Evolutionary conservation across 495 filamentous ascomycete genomes (phyloP).

Genomic region (Neurospora tetrasperma): DNA sequence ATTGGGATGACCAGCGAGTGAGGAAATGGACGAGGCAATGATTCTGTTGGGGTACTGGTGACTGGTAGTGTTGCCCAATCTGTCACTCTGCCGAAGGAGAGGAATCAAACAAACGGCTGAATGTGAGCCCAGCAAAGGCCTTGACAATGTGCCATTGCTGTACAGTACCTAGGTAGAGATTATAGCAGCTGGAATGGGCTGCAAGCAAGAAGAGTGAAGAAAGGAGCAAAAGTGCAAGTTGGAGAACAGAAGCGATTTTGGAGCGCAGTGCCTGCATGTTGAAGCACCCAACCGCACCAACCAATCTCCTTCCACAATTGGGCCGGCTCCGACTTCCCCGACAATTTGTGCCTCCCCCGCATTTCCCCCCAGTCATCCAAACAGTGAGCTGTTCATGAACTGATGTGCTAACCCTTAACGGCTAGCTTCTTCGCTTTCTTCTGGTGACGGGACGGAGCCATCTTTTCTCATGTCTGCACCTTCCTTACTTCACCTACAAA

Average conservation of each 20-base stretch:
- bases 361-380: neutral
- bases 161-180: neutral
- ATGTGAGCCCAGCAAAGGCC: neutral
- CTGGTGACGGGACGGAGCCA: neutral
- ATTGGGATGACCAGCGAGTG: neutral
- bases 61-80: neutral
- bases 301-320: neutral
- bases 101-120: neutral
- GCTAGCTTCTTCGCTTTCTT: neutral
- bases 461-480: neutral
- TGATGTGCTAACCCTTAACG: neutral
- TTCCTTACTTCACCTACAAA: neutral
- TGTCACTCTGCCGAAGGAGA: neutral
- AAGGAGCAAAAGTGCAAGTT: neutral
- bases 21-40: neutral
- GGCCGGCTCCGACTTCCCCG: constrained; percentile 12
- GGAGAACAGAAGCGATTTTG: neutral
- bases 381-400: neutral
- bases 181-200: neutral
- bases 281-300: neutral
- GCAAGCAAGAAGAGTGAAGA: neutral
- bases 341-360: neutral
- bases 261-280: neutral
- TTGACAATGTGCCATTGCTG: neutral
- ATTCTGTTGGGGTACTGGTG: neutral